A percentile compares a stretch with the other conserved stretches of the same genome.
These are phyloP conservation scores for Sugiyamaella xylanicola DNA, from an alignment of 1,139 yeast species.

Conservation along the genomic window DNA sequence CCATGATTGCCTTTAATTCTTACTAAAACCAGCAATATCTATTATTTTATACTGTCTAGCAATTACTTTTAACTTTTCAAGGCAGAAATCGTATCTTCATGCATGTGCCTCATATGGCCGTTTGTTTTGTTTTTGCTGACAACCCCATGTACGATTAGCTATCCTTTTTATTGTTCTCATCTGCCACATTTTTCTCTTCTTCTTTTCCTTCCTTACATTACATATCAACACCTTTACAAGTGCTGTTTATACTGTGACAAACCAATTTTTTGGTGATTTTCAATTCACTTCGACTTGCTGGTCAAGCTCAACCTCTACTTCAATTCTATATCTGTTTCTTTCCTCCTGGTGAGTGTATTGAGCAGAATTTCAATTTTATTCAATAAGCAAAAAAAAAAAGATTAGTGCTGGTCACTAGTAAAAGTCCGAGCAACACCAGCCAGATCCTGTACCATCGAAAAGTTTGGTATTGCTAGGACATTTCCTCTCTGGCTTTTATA, in stretches of 20 bases:
- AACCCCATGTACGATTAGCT: conserved; percentile 9
- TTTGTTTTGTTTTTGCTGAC: conserved; percentile 12
- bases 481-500: not conserved
- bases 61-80: not conserved
- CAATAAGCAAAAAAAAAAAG: not conserved
- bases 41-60: not conserved
- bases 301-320: conserved; percentile 30
- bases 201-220: conserved; percentile 17
- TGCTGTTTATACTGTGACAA: conserved; percentile 12
- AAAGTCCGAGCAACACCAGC: too few relatives aligned
- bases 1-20: not conserved
- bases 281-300: conserved; percentile 32
- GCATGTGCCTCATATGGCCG: conserved; percentile 2
- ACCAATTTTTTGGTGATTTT: conserved; percentile 13
- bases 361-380: conserved; percentile 11
- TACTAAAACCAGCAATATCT: not conserved
- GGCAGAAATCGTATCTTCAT: not conserved
- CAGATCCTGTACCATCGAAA: too few relatives aligned
- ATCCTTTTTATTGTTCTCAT: conserved; percentile 19
- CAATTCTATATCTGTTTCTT: conserved; percentile 21
- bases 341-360: conserved; percentile 35
- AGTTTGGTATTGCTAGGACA: not conserved
- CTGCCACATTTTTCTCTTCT: conserved; percentile 18
- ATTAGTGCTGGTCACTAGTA: conserved; percentile 15
- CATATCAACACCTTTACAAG: conserved; percentile 17